Base-by-base conservation (phyloP, 192 early-diverging fungal genomes). In the Lobulomyces angularis region DNA sequence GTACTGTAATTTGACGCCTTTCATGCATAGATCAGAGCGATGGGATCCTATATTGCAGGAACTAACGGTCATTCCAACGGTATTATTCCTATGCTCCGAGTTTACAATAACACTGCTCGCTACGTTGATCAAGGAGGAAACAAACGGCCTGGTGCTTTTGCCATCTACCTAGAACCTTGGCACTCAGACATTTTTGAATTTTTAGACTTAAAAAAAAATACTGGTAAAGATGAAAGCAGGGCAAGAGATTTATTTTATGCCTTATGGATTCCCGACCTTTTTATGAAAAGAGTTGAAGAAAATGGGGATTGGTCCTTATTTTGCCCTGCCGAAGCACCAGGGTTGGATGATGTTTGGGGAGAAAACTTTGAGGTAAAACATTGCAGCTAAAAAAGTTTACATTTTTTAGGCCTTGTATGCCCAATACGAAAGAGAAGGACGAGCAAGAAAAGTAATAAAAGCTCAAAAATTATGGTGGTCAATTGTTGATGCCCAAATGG, bases 101-200 rank as follows among this genome's bases (percentile, higher is more conserved):
- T 97, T 7, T 97, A 79, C 55, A 96, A 97, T 70, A 92, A 93
- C 65, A 97, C 94, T 3, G 91, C 94, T 8, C 79, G 94, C 25
- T 97, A 94, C 59, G 90, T 97, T n/a, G 90, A 95, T 67, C 94
- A 97, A 65, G 94, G 94, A 40, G 94, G 91, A 25, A 94, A 94
- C 74, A 97, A 95, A 74, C 83, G 91, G 21, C 90, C 90, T 0
- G 91, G 94, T 11, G 88, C 90, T 3, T 95, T 97, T 75, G 94
- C 94, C 42, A 81, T 97, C 53, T 97, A 97, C 67, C 68, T 97
- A 25, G 94, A 97, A 64, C 88, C 91, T 12, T 97, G 94, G 94
- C 94, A 97, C 58, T 74, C 94, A 7, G 94, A 97, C 57, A 71
- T 97, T 14, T 97, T 97, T 54, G 82, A 64, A 43, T 97, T 97